Conservation (phyloP, 2,329 filamentous ascomycete genomes). For the Alternaria arborescens region DNA sequence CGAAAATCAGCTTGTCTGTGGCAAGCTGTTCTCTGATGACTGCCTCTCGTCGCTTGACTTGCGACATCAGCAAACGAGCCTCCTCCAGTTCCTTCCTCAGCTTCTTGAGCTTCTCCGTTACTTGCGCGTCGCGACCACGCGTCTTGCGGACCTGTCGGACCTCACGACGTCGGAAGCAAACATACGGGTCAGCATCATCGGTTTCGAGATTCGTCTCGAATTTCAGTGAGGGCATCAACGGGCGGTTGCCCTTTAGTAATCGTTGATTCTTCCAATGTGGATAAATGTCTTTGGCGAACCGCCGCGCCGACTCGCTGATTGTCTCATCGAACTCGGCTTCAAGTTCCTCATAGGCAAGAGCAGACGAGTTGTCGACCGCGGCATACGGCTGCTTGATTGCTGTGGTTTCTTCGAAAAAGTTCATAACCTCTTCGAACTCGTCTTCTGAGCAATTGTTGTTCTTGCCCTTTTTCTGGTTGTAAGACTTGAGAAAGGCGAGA, state of each 20-base stretch:
- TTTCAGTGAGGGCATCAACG: conserved; percentile 82
- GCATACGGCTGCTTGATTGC: conserved; percentile 86
- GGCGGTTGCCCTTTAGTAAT: conserved; percentile 71
- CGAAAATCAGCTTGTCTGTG: conserved; percentile 79
- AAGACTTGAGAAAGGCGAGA: conserved; percentile 80
- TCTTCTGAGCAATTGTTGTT: conserved; percentile 79
- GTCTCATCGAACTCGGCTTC: conserved; percentile 71
- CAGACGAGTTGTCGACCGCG: conserved; percentile 85
- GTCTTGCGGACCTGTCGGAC: conserved; percentile 95
- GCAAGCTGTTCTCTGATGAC: conserved; percentile 79
- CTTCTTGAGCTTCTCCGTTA: conserved; percentile 92
- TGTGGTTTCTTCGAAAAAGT: conserved; percentile 90
- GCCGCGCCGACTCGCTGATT: conserved; percentile 62
- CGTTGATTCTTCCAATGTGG: conserved; percentile 85
- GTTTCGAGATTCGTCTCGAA: conserved; percentile 94
- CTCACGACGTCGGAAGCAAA: conserved; percentile 96
- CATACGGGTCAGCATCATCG: conserved; percentile 95
- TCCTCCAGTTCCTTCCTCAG: conserved; percentile 90
- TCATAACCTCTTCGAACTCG: conserved; percentile 93
- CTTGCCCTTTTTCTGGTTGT: conserved; percentile 78
- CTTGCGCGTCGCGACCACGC: conserved; percentile 89
- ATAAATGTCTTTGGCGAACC: conserved; percentile 80
- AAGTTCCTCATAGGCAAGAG: conserved; percentile 66
- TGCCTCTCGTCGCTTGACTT: conserved; percentile 81
- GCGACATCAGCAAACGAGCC: conserved; percentile 78